Percentiles rank a stretch among this genome's conserved stretches.
These are phyloP conservation scores for Eucalyptus melliodora DNA, from an alignment of 345 rosid genomes.

Conservation along the genomic window DNA sequence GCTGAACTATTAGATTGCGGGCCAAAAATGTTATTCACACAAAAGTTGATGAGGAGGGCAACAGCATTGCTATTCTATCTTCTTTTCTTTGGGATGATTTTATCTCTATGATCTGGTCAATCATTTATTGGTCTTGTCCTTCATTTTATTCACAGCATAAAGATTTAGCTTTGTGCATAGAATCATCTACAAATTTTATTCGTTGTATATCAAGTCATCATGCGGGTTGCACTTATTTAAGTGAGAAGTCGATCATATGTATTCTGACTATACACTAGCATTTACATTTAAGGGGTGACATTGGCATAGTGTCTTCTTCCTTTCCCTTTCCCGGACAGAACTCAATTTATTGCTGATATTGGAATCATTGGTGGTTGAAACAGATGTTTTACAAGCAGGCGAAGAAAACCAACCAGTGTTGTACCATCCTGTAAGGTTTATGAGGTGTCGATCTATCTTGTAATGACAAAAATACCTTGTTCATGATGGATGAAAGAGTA, in stretches of 20 bases:
- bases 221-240: background rate
- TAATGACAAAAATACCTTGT: background rate
- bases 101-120: background rate
- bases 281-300: background rate
- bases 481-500: background rate
- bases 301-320: background rate
- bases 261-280: background rate
- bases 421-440: constrained; percentile 62
- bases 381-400: constrained; percentile 99
- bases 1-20: background rate
- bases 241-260: background rate
- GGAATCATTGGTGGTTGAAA: constrained; percentile 3
- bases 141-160: background rate
- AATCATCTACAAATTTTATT: background rate
- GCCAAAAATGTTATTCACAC: background rate
- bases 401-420: constrained; percentile 89
- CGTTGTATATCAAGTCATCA: background rate
- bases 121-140: background rate
- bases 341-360: background rate
- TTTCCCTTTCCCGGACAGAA: background rate
- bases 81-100: background rate
- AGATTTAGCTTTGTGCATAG: background rate
- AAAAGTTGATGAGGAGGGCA: background rate
- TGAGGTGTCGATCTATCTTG: background rate
- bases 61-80: background rate